Conservation (phyloP, 768 basidiomycete genomes). For the Xerocomus brunneocitrinus region DNA sequence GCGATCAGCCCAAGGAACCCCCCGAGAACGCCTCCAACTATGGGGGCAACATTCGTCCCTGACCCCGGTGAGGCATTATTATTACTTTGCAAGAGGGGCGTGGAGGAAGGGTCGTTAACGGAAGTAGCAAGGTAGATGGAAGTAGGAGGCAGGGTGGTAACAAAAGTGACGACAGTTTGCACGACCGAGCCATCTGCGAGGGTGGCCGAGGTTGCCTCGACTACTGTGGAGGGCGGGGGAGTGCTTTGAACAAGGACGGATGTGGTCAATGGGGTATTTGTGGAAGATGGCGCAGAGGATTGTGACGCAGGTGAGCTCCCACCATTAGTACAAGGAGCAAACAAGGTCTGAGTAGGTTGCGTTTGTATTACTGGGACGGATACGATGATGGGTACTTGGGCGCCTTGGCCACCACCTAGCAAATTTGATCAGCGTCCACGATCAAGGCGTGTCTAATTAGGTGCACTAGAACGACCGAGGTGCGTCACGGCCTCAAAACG, state of each 20-base stretch:
- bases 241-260: constrained; percentile 28
- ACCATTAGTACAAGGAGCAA: constrained; percentile 34
- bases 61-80: constrained; percentile 12
- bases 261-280: constrained; percentile 15
- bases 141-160: constrained; percentile 33
- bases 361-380: constrained; percentile 31
- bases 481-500: constrained; percentile 18
- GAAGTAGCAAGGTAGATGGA: constrained; percentile 25
- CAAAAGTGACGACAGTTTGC: constrained; percentile 32
- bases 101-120: constrained; percentile 10
- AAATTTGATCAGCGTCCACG: constrained; percentile 12
- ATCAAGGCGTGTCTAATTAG: constrained; percentile 1
- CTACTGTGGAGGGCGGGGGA: constrained; percentile 30
- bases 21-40: constrained; percentile 52
- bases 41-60: constrained; percentile 38
- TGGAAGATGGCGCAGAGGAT: constrained; percentile 5
- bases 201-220: constrained; percentile 33
- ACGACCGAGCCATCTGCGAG: constrained; percentile 40
- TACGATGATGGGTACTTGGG: constrained; percentile 40
- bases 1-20: constrained; percentile 49
- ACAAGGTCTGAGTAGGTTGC: constrained; percentile 37
- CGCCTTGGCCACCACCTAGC: constrained; percentile 27
- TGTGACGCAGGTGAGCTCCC: constrained; percentile 7
- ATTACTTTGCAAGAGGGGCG: constrained; percentile 14
- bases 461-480: background rate